Evolutionary conservation across 2,329 filamentous ascomycete species (phyloP), one percentile per base, ranked within the genome.

Genomic region (Sphaerulina musiva): DNA sequence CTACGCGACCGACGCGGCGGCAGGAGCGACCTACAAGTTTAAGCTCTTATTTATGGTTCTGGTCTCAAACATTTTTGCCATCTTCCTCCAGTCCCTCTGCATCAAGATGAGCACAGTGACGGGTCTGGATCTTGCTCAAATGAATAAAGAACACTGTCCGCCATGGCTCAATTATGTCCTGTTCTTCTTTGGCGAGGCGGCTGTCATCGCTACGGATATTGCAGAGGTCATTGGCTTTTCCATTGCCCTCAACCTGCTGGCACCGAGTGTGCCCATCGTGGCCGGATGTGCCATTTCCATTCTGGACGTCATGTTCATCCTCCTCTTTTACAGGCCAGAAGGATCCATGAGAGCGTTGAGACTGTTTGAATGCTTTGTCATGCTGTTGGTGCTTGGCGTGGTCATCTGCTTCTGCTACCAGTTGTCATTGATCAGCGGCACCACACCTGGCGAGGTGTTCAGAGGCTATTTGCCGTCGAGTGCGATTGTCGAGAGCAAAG

Each of bases 401-500:
- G 82, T 85, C 1, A 67, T 86, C 32, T 87, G 84, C 70, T 87
- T 87, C 67, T 85, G 82, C 66, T 82, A 86, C 41, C 82, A 87
- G 64, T 73, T 88, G 39, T 82, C 82, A 2, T 66, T 86, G 36
- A 82, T 88, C 59, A 63, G 75, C 43, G 71, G 78, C 58, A 79
- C 79, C 0, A 72, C 73, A 4, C 72, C 80, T 0, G 79, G 79
- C 1, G 74, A 84, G 12, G 81, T 87, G 1, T 83, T 87, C 65
- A 73, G 70, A 36, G 84, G 84, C 14, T 87, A 84, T 60, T 66
- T 87, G 14, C 84, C 84, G 0, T 86, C 82, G 0, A 71, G 72
- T 41, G 75, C 78, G 3, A 68, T 87, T 1, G 71, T 85, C 1
- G 71, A 85, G 65, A 76, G 78, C 1, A 64, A 82, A 64, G 84